phyloP scores from a whole-genome alignment of 1,284 basidiomycete genomes.

The Naganishia albida region DNA sequence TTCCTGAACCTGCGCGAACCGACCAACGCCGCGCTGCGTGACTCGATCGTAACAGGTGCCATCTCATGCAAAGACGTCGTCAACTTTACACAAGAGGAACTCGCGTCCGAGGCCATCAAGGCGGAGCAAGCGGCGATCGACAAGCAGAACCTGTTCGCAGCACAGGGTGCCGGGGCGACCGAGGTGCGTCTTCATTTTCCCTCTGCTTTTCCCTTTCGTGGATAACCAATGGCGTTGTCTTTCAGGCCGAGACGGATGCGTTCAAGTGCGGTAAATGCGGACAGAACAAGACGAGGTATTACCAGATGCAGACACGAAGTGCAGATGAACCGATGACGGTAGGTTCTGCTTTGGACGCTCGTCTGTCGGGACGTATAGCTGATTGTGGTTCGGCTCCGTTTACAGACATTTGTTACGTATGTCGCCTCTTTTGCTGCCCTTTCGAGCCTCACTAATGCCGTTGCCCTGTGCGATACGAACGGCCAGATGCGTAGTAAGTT shows the following conservation, averaged over 20 bases:
- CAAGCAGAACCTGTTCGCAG: constrained; percentile 86
- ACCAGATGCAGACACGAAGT: constrained; percentile 89
- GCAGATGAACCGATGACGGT: constrained; percentile 97
- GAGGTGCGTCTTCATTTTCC: constrained; percentile 51
- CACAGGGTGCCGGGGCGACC: constrained; percentile 83
- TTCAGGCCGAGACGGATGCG: constrained; percentile 88
- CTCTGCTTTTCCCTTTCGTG: not conserved
- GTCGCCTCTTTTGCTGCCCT: too few relatives aligned
- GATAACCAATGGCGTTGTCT: not conserved
- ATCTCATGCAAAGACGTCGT: constrained; percentile 70
- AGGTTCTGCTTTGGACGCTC: constrained; percentile 47
- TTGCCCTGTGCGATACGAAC: not conserved
- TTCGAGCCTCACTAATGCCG: too few relatives aligned
- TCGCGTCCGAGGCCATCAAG: constrained; percentile 91
- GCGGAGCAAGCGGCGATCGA: constrained; percentile 78
- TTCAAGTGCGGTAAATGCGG: constrained; percentile 97
- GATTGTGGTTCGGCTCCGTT: constrained; percentile 15
- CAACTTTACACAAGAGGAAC: constrained; percentile 86
- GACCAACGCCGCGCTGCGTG: constrained; percentile 82
- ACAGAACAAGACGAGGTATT: constrained; percentile 85
- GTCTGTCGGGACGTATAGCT: not conserved
- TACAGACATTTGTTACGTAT: constrained; percentile 65
- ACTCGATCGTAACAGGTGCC: constrained; percentile 79
- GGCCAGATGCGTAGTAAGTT: constrained; percentile 40
- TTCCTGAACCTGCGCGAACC: constrained; percentile 94